A percentile compares a stretch with the other conserved stretches of the same genome.
Evolutionary conservation across 208 protist genomes (phyloP).

Genomic region (Leishmania mexicana): DNA sequence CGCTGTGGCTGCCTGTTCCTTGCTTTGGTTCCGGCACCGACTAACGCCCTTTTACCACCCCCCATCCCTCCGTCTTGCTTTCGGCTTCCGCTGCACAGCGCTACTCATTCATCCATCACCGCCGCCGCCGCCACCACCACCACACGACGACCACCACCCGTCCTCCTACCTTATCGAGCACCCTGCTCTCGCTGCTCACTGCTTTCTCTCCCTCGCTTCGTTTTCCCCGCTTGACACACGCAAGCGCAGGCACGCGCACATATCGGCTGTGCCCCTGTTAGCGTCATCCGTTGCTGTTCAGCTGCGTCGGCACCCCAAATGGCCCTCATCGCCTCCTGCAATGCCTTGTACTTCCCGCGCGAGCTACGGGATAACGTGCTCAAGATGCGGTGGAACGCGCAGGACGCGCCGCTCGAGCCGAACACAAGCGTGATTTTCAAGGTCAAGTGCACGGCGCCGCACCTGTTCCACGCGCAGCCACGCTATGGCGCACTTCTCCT

Average conservation of each 20-base stretch:
- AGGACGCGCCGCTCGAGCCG: constrained; percentile 24
- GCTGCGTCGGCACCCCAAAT: constrained; percentile 23
- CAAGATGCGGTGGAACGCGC: constrained; percentile 43
- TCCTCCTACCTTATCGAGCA: not conserved
- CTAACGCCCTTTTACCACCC: not conserved
- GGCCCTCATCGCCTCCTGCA: constrained; percentile 58
- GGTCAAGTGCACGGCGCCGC: constrained; percentile 77
- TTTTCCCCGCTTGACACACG: not conserved
- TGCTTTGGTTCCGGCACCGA: not conserved
- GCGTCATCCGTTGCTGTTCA: not conserved
- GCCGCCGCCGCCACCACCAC: too few species aligned
- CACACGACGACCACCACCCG: too few species aligned
- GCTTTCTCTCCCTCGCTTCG: not conserved
- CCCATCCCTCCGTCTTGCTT: not conserved
- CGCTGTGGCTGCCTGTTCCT: not conserved
- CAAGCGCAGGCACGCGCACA: not conserved
- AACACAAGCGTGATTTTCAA: constrained; percentile 73
- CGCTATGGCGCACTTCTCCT: constrained; percentile 74
- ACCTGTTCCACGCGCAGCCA: constrained; percentile 76
- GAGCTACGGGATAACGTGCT: constrained; percentile 67
- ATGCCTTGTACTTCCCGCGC: constrained; percentile 69
- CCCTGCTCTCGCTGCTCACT: not conserved
- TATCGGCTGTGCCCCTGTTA: not conserved
- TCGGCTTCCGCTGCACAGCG: not conserved
- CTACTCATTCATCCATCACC: not conserved